Evolutionary conservation across 1,284 basidiomycete genomes (phyloP), one percentile per base, ranked within the genome.

Genomic region (Vanrija sp.): DNA sequence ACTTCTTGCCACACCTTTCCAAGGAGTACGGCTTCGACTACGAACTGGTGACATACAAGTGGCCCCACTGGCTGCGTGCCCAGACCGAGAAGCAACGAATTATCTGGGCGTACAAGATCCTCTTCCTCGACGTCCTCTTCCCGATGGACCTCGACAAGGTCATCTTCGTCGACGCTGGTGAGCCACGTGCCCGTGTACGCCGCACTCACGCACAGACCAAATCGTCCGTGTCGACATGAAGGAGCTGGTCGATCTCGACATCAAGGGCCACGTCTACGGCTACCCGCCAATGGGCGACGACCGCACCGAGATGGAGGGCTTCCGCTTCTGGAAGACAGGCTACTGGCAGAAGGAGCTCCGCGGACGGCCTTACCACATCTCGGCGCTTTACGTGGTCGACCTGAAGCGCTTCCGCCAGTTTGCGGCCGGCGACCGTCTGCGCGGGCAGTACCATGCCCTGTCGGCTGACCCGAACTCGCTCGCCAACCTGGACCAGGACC

Each of bases 81-180:
- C 95, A 98, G 74, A 93, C 86, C 54, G 95, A 98, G 78, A 98
- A 98, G 76, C 95, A 98, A 75, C 83, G 95, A 19, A 89, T 93
- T 55, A 98, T 98, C 66, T 98, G 95, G 95, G 96, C 90, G n/a
- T 97, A 98, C 82, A 98, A 98, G 79, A 98, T 98, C 60, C 84
- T 98, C 39, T 98, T 98, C 83, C 84, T 98, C 26, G 95, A 98
- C 68, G 94, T 98, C 7, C 83, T 98, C 6, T 98, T 98, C 83
- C 95, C 95, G 3, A 90, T 98, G 85, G 91, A 95, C 75, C 83
- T 98, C 51, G 91, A 95, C 78, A 95, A 96, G 72, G 93, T 98
- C 58, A 95, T 98, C 65, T 98, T 98, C 73, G 95, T 98, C 43
- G 95, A 98, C 70, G 95, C 95, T 25, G 34, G 34, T 34, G 10